Evolutionary conservation across 768 basidiomycete species (phyloP).

Genomic region (Suillus paluster): DNA sequence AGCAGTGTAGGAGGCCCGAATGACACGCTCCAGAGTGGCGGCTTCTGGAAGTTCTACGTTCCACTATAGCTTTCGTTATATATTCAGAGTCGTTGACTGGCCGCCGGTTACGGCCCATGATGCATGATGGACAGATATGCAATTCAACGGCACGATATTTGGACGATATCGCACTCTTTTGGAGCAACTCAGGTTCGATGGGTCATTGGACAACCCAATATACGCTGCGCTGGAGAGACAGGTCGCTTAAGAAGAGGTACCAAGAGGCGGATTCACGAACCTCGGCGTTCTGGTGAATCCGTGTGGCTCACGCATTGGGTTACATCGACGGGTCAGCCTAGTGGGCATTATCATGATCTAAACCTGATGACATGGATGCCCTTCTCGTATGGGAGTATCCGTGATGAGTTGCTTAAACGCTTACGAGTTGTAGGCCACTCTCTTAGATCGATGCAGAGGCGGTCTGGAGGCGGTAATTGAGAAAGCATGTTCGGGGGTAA

Average conservation of each 20-base stretch:
- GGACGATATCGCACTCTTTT: background rate
- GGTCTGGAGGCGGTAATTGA: slow-evolving; percentile 49
- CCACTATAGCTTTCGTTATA: background rate
- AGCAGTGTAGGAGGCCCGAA: background rate
- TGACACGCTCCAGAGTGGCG: background rate
- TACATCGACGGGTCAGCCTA: background rate
- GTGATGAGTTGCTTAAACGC: slow-evolving; percentile 55
- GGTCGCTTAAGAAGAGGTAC: slow-evolving; percentile 16
- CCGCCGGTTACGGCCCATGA: background rate
- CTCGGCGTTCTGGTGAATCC: slow-evolving; percentile 2
- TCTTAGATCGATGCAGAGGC: background rate
- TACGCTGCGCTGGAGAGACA: slow-evolving; percentile 19
- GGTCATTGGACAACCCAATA: slow-evolving; percentile 34
- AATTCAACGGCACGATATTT: background rate
- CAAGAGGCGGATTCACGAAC: slow-evolving; percentile 20
- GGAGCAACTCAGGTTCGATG: background rate
- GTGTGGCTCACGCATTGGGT: background rate
- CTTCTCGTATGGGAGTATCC: slow-evolving; percentile 53
- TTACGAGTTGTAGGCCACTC: slow-evolving; percentile 39
- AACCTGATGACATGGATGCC: slow-evolving; percentile 59
- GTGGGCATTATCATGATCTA: background rate
- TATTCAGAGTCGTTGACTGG: background rate
- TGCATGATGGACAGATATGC: no score
- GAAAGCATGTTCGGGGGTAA: slow-evolving; percentile 54
- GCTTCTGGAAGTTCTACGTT: background rate